Base-by-base conservation (phyloP, 2,329 filamentous ascomycete genomes). In the Juglanconis sp. region DNA sequence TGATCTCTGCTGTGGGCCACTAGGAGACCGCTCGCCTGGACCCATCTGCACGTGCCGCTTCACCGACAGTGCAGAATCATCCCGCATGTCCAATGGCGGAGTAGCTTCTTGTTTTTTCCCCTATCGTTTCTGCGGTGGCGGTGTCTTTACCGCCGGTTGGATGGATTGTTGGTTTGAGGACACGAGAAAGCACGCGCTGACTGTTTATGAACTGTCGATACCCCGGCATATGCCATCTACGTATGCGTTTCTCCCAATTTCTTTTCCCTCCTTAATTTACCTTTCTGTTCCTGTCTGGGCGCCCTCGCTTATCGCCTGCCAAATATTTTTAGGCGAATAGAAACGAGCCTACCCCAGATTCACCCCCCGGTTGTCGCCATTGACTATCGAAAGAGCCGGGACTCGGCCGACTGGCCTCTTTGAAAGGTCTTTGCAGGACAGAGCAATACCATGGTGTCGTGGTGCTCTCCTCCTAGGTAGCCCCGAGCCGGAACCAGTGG, bases 21-120 rank as follows among this genome's bases (percentile, higher is more conserved):
- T 57, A 34, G 47, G 46, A 50, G 54, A 32, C 38, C 54, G 44
- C 35, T 42, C 7, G 46, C 17, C 24, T 24, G 36, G 32, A 35
- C 46, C 49, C 30, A 50, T 40, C 55, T 57, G 55, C 55, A 57
- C 55, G 55, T 51, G 55, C 55, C 55, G 13, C 38, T 34, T 57
- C 55, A 57, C 55, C 55, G 55, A 57, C 55, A 52, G 35, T 44
- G 36, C 55, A 50, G 46, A 35, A 30, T 17, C 44, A 30, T 8
- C 17, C 44, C 17, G 44, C 44, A 47, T 47, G 15, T 47, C 46
- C 46, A 31, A 48, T 48, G 11, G 46, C 46, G 17, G 46, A 48
- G 17, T 48, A 24, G 46, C 46, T 31, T 31, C 17, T 9, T 10
- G 24, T 48, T 31, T 13, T 31, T 13, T 13, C 31, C 17, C 9